Evolutionary conservation across 2,329 filamentous ascomycete species (phyloP).

Genomic region (Talaromyces sp.): DNA sequence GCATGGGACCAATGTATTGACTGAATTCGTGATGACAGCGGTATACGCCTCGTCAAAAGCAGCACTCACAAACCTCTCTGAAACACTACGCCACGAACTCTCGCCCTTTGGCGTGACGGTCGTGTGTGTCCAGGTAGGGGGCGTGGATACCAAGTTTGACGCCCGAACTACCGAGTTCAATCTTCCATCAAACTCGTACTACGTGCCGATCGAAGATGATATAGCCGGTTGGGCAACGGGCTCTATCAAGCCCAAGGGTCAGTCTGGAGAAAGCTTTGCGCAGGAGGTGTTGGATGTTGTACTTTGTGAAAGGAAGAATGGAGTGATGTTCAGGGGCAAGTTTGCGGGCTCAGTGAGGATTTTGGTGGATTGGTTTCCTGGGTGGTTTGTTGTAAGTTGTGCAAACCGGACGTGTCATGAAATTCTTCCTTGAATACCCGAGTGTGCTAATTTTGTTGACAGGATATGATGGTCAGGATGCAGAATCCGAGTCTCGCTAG

Average conservation of each 20-base stretch:
- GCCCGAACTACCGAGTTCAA: not conserved
- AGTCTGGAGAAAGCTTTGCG: not conserved
- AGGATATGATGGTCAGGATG: not conserved
- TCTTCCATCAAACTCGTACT: not conserved
- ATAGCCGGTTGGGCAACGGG: not conserved
- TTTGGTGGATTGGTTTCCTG: not conserved
- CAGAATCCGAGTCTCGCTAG: not conserved
- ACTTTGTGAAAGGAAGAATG: not conserved
- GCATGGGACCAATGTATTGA: too few relatives aligned
- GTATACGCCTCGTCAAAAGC: not conserved
- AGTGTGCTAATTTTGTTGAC: not conserved
- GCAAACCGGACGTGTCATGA: not conserved
- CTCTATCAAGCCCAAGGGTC: not conserved
- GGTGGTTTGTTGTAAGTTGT: not conserved
- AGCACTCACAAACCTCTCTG: not conserved
- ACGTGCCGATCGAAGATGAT: not conserved
- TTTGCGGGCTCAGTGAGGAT: not conserved
- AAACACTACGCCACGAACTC: not conserved
- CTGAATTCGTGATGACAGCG: not conserved
- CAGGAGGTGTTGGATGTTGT: not conserved
- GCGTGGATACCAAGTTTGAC: not conserved
- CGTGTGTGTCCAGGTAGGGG: not conserved
- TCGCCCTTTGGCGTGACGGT: not conserved
- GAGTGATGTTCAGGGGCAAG: not conserved
- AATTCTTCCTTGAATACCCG: too few relatives aligned